A percentile compares a stretch with the other conserved stretches of the same genome.
Conservation (phyloP, 1,284 basidiomycete species). For the Macrocystidia cucumis region DNA sequence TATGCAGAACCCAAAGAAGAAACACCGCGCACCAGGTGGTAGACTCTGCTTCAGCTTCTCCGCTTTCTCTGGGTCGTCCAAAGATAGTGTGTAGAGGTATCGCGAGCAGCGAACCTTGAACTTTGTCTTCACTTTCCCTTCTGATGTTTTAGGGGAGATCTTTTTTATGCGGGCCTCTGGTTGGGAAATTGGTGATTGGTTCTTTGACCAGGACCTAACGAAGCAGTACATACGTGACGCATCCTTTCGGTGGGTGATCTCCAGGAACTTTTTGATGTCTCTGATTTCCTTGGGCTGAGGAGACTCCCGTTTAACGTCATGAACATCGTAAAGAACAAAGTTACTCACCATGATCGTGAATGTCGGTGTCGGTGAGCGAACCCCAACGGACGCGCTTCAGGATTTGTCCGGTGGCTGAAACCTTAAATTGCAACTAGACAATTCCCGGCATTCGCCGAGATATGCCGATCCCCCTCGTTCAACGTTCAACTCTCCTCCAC, state of each 20-base stretch:
- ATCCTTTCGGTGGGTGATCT: slow-evolving; percentile 90
- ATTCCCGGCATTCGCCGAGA: slow-evolving; percentile 14
- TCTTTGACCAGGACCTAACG: background rate
- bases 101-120: slow-evolving; percentile 98
- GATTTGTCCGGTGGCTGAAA: slow-evolving; percentile 20
- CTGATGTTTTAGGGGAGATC: slow-evolving; percentile 62
- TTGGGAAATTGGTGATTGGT: background rate
- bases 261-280: slow-evolving; percentile 99
- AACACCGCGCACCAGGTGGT: slow-evolving; percentile 71
- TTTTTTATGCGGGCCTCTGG: slow-evolving; percentile 96
- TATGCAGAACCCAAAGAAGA: too few relatives aligned
- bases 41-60: slow-evolving; percentile 96
- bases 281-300: slow-evolving; percentile 91
- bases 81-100: slow-evolving; percentile 95
- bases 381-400: too few relatives aligned
- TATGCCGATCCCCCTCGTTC: background rate
- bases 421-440: slow-evolving; percentile 17
- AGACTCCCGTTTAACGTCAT: too few relatives aligned
- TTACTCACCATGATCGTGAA: too few relatives aligned
- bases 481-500: background rate
- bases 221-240: slow-evolving; percentile 51
- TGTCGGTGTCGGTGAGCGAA: too few relatives aligned
- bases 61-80: slow-evolving; percentile 97
- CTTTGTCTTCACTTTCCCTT: slow-evolving; percentile 84
- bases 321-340: too few relatives aligned